phyloP scores from a whole-genome alignment of 1,284 basidiomycete genomes.

The Earliella scabrosa region DNA sequence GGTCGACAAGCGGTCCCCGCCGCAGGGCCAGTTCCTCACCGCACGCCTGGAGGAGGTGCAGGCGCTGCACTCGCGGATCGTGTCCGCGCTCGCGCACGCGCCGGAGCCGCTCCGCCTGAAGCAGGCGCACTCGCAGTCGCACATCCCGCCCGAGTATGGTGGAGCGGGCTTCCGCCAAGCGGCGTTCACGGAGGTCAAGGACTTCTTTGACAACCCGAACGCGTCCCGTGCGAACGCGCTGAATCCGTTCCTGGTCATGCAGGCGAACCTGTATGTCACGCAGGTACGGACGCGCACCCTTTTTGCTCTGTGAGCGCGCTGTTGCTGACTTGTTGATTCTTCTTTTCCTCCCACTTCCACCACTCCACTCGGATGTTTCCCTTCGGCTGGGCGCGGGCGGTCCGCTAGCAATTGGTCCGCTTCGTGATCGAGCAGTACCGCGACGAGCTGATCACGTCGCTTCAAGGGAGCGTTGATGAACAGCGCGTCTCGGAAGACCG shows the following conservation, averaged over 20 bases:
- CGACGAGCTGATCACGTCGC: conserved; percentile 73
- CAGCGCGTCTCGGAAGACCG: conserved; percentile 68
- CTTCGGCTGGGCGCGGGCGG: background rate
- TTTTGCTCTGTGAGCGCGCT: background rate
- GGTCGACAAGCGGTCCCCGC: conserved; percentile 82
- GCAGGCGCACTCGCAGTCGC: conserved; percentile 49
- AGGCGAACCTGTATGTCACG: conserved; percentile 87
- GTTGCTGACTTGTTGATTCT: conserved; percentile 8
- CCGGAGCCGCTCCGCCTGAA: conserved; percentile 76
- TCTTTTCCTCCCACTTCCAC: too few relatives aligned
- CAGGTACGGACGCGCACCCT: conserved; percentile 60
- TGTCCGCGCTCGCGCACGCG: conserved; percentile 68
- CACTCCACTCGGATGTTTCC: too few relatives aligned
- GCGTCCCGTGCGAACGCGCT: conserved; percentile 81
- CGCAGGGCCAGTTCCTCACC: conserved; percentile 81
- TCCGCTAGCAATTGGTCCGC: conserved; percentile 80
- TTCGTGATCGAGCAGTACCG: conserved; percentile 90
- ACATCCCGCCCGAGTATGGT: conserved; percentile 63
- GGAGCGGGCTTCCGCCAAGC: conserved; percentile 76
- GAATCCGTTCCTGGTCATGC: conserved; percentile 88
- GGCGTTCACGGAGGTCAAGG: conserved; percentile 84
- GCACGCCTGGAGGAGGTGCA: conserved; percentile 81
- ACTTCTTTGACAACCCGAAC: conserved; percentile 88
- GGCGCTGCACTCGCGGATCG: conserved; percentile 73
- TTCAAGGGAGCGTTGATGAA: conserved; percentile 69